These are phyloP conservation scores for Triangularia verruculosa DNA, from an alignment of 2,329 filamentous ascomycete genomes.

Conservation along the genomic window DNA sequence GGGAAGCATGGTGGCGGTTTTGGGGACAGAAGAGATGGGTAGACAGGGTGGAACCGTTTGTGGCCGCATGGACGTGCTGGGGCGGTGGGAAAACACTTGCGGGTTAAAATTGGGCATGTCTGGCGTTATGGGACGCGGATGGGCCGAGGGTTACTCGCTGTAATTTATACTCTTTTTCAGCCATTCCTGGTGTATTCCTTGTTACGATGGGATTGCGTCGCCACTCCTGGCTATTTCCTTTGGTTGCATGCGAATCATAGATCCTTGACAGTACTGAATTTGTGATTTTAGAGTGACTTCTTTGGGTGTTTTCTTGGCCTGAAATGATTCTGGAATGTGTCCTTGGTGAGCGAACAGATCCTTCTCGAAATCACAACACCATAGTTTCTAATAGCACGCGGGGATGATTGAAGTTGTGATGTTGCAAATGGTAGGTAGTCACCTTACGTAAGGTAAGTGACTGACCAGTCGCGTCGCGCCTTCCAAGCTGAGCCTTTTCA, in stretches of 20 bases:
- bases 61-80: conserved; percentile 26
- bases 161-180: conserved; percentile 61
- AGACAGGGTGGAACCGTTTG: conserved; percentile 42
- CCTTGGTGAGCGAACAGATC: neutral
- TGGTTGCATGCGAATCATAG: conserved; percentile 40
- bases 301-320: neutral
- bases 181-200: conserved; percentile 48
- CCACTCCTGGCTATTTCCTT: conserved; percentile 31
- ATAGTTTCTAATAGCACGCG: neutral
- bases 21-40: conserved; percentile 35
- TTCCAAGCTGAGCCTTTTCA: neutral
- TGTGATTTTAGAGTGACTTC: neutral
- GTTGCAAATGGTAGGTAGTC: neutral
- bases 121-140: conserved; percentile 30
- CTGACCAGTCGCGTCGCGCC: conserved; percentile 12
- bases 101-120: conserved; percentile 27
- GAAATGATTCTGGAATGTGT: neutral
- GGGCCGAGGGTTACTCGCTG: conserved; percentile 45
- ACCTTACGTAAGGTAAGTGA: conserved; percentile 21
- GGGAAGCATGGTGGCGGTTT: conserved; percentile 35
- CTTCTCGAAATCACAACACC: neutral
- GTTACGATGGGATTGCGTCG: conserved; percentile 36
- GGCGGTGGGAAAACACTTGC: conserved; percentile 25
- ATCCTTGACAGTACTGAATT: conserved; percentile 25
- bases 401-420: neutral